Evolutionary conservation across 179 eudicot species (phyloP).

Genomic region (Spergularia azorica): DNA sequence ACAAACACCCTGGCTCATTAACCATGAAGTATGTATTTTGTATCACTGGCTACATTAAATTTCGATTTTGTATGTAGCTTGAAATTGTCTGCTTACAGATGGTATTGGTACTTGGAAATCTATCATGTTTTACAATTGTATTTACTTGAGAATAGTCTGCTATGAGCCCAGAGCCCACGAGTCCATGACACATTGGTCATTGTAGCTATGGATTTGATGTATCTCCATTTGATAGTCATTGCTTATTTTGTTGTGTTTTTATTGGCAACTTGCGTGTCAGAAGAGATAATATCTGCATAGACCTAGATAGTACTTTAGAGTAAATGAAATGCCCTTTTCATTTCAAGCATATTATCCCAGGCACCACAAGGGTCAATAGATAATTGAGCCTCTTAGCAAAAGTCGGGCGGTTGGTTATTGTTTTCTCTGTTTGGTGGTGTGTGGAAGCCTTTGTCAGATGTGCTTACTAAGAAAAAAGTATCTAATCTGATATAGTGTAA

Average conservation of each 20-base stretch:
- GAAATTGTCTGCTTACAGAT: not conserved
- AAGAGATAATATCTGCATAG: not conserved
- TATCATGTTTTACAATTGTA: not conserved
- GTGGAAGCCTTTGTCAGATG: not conserved
- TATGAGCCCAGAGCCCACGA: not conserved
- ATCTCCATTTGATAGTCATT: not conserved
- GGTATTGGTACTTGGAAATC: not conserved
- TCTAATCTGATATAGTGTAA: not conserved
- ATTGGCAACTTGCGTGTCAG: no score
- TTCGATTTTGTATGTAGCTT: not conserved
- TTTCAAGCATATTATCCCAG: not conserved
- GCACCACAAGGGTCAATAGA: not conserved
- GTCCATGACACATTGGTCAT: not conserved
- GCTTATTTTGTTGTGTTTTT: not conserved
- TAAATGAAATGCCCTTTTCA: not conserved
- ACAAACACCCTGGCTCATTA: conserved; percentile 19
- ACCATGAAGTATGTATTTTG: conserved; percentile 34
- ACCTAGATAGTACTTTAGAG: not conserved
- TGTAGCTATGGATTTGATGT: conserved; percentile 1
- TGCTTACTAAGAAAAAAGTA: not conserved
- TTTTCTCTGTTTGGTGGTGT: not conserved
- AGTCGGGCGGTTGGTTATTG: not conserved
- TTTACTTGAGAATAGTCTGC: not conserved
- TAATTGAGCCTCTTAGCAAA: not conserved
- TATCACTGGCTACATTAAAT: not conserved